Evolutionary conservation across 2,329 filamentous ascomycete species (phyloP).

Genomic region (Nigrograna mackinnonii): DNA sequence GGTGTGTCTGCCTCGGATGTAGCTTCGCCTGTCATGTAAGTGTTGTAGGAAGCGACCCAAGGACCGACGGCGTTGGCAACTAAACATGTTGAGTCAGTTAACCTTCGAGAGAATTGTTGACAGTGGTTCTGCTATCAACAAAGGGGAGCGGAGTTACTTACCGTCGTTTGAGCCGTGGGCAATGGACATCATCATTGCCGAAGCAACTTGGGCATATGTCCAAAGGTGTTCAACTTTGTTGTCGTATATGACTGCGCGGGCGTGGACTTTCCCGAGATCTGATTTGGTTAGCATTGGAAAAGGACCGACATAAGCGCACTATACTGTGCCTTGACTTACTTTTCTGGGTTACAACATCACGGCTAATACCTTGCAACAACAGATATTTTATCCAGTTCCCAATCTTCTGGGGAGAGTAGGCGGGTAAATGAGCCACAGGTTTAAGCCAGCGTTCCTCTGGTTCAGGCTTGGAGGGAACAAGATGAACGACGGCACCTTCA

Average conservation of each 20-base stretch:
- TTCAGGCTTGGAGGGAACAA: too few relatives aligned
- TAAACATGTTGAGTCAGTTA: background rate
- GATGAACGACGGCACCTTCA: too few relatives aligned
- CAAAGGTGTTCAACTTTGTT: constrained; percentile 52
- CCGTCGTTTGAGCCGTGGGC: constrained; percentile 73
- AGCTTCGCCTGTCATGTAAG: constrained; percentile 58
- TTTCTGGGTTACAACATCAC: too few relatives aligned
- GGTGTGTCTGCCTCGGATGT: constrained; percentile 56
- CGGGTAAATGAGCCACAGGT: constrained; percentile 38
- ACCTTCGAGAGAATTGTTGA: too few relatives aligned
- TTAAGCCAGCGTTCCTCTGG: constrained; percentile 36
- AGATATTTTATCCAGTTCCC: constrained; percentile 47
- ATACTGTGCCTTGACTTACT: too few relatives aligned
- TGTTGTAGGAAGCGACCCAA: constrained; percentile 64
- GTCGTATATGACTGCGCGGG: constrained; percentile 50
- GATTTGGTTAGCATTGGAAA: too few relatives aligned
- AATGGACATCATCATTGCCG: constrained; percentile 73
- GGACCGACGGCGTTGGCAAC: too few relatives aligned
- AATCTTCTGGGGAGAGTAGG: constrained; percentile 30
- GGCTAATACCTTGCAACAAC: constrained; percentile 49
- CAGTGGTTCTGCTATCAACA: too few relatives aligned
- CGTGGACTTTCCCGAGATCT: too few relatives aligned
- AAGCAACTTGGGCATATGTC: constrained; percentile 45
- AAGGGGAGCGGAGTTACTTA: too few relatives aligned
- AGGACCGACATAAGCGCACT: too few relatives aligned